Evolutionary conservation across 257 asterid species (phyloP), one percentile per base, ranked within the genome.

Genomic region (Verbascum thapsus): DNA sequence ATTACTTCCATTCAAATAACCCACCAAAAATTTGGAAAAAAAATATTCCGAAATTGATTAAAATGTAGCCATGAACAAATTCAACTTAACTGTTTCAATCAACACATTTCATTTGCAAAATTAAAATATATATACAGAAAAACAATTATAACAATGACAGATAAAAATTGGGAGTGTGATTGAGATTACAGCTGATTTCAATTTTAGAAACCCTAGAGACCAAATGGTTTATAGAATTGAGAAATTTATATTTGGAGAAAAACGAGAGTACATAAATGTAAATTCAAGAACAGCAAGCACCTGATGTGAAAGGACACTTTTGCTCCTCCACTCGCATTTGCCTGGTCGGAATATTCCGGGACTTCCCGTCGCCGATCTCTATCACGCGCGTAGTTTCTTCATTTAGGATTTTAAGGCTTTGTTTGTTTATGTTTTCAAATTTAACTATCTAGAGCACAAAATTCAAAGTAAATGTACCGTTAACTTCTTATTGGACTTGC

Each of bases 191-290:
- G 35, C 32, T 54, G 69, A 63, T 18, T 42, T 43, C 2, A 26
- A 50, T 37, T 53, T 62, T n/a, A 72, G 61, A 58, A 72, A 68
- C 73, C 78, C 71, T 64, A 69, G 54, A 54, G 62, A 20, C 18
- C 47, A 60, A 53, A 37, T 9, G 41, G 51, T 22, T 10, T 42
- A 32, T 5, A 49, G 40, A 47, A 39, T 11, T 18, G 45, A 61
- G 57, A 42, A 6, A 11, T 55, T 20, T 64, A 16, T 43, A 50
- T 34, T 48, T 38, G 44, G 57, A 30, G 44, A 26, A 26, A 26
- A 26, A 26, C 30, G 42, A 10, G 16, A 47, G 6, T 61, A 20
- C 44, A n/a, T 16, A 43, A 26, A 64, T 39, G 32, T 59, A 41
- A 12, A 39, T 5, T 58, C 39, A 10, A 19, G 43, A 64, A 30